Percentiles rank a stretch among this genome's conserved stretches.
These are phyloP conservation scores for Pecoramyces ruminantium DNA, from an alignment of 192 early-diverging fungal genomes.

Conservation along the genomic window DNA sequence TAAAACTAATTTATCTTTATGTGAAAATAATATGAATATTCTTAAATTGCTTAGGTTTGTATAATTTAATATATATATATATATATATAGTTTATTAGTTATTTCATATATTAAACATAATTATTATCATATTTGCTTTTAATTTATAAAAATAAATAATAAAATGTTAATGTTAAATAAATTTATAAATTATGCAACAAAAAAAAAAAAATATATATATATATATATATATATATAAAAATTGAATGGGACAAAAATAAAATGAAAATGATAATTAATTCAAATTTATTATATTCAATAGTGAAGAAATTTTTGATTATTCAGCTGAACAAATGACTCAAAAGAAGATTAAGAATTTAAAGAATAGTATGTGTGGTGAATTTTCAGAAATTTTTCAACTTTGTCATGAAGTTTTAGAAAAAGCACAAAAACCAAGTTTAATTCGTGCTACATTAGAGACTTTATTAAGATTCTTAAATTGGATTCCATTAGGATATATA, in stretches of 20 bases:
- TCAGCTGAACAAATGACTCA: conserved; percentile 98
- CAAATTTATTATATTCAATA: no score
- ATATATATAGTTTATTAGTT: no score
- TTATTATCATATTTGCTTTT: no score
- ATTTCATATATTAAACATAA: no score
- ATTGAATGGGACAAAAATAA: no score
- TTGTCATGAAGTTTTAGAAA: conserved; percentile 83
- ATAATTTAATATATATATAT: not conserved
- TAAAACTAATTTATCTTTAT: conserved; percentile 75
- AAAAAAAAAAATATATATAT: no score
- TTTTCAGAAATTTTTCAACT: conserved; percentile 90
- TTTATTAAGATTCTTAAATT: conserved; percentile 86
- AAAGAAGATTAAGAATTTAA: conserved; percentile 79
- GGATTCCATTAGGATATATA: conserved; percentile 96
- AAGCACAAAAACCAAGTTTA: conserved; percentile 73
- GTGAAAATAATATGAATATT: conserved; percentile 99
- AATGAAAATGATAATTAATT: no score
- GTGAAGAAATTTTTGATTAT: conserved; percentile 99
- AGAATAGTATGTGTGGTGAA: conserved; percentile 87
- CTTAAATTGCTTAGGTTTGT: conserved; percentile 81
- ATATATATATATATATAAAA: no score
- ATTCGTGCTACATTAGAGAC: conserved; percentile 87
- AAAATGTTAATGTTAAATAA: no score
- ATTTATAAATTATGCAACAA: not conserved
- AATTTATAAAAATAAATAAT: no score